phyloP scores from a whole-genome alignment of 352 stramenopile species.

The Phytophthora litchii region DNA sequence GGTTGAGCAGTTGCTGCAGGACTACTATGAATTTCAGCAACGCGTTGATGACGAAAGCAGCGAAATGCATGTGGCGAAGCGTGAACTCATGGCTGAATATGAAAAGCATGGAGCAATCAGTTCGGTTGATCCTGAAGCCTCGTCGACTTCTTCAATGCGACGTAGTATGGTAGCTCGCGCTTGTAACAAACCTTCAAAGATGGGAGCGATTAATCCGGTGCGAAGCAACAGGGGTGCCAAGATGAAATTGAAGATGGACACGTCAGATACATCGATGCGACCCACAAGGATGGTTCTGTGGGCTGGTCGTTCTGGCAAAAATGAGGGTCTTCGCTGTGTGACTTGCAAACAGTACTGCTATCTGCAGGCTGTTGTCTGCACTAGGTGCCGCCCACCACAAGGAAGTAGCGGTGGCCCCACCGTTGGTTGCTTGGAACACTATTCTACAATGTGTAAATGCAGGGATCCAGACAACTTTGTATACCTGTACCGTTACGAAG shows the following conservation, averaged over 20 bases:
- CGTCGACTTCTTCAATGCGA: constrained; percentile 35
- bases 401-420: constrained; percentile 27
- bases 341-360: constrained; percentile 89
- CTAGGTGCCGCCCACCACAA: constrained; percentile 62
- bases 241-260: constrained; percentile 33
- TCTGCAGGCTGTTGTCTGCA: constrained; percentile 82
- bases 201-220: constrained; percentile 9
- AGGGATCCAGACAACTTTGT: constrained; percentile 57
- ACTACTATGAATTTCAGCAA: constrained; percentile 60
- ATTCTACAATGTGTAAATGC: constrained; percentile 81
- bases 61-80: constrained; percentile 34
- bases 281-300: constrained; percentile 81
- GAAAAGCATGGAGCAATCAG: constrained; percentile 32
- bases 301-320: constrained; percentile 80
- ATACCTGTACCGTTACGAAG: constrained; percentile 65
- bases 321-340: constrained; percentile 72
- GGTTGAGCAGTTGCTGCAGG: constrained; percentile 61
- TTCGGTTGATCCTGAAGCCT: constrained; percentile 13
- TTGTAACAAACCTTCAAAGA: constrained; percentile 28
- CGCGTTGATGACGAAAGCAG: constrained; percentile 31
- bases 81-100: constrained; percentile 62
- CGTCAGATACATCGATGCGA: constrained; percentile 32
- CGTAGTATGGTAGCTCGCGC: constrained; percentile 41
- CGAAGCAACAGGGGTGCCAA: constrained; percentile 33
- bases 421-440: constrained; percentile 82